Evolutionary conservation across 1,284 basidiomycete genomes (phyloP).

Genomic region (Tylopilus sp.): DNA sequence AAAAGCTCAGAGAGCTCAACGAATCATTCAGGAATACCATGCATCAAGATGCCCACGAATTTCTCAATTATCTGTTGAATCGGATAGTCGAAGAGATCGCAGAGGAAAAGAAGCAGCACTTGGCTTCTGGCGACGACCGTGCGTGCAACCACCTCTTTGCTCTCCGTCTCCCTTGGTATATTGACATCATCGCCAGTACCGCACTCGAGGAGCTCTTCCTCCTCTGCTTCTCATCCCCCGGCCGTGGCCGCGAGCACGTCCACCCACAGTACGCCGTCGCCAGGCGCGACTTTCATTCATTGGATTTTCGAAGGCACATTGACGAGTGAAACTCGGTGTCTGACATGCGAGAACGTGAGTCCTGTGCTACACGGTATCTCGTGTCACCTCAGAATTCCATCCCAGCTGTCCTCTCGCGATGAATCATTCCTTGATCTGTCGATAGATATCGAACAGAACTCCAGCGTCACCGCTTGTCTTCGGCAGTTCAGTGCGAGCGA

Average conservation of each 20-base stretch:
- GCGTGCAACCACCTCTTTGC: slow-evolving; percentile 5
- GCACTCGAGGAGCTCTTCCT: slow-evolving; percentile 52
- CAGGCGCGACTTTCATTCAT: slow-evolving; percentile 78
- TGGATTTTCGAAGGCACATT: slow-evolving; percentile 88
- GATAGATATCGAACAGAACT: slow-evolving; percentile 97
- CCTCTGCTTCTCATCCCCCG: slow-evolving; percentile 39
- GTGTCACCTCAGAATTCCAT: slow-evolving; percentile 11
- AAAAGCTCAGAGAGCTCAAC: slow-evolving; percentile 85
- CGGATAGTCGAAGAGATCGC: slow-evolving; percentile 91
- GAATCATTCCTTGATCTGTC: slow-evolving; percentile 96
- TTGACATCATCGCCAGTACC: slow-evolving; percentile 41
- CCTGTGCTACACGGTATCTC: neutral
- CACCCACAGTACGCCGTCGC: slow-evolving; percentile 41
- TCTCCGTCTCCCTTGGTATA: neutral
- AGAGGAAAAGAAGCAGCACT: slow-evolving; percentile 50
- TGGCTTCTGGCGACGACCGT: slow-evolving; percentile 36
- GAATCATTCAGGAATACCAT: slow-evolving; percentile 80
- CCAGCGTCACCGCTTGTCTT: slow-evolving; percentile 91
- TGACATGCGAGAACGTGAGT: slow-evolving; percentile 90
- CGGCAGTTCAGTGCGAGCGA: slow-evolving; percentile 95
- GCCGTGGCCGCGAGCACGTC: slow-evolving; percentile 38
- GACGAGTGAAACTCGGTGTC: slow-evolving; percentile 94
- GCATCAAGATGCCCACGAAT: slow-evolving; percentile 97
- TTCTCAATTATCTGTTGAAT: slow-evolving; percentile 92
- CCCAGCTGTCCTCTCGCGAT: slow-evolving; percentile 87